A percentile compares a stretch with the other conserved stretches of the same genome.
These are phyloP conservation scores for Sophora flavescens DNA, from an alignment of 306 rosid species.

Conservation along the genomic window DNA sequence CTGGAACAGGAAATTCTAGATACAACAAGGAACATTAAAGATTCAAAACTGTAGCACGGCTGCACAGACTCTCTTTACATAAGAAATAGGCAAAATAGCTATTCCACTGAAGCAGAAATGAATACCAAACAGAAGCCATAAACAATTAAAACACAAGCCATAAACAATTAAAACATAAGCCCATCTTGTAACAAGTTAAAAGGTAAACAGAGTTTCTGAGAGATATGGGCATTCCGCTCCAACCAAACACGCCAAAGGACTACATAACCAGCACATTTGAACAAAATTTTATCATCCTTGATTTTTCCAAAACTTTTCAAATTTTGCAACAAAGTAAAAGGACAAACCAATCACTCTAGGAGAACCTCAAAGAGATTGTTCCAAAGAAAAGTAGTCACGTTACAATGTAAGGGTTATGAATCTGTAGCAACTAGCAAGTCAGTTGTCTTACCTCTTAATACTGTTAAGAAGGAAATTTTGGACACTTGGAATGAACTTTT, in stretches of 20 bases:
- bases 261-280: not conserved
- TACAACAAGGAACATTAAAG: slow-evolving; percentile 11
- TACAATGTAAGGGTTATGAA: slow-evolving; percentile 34
- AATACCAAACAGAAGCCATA: not conserved
- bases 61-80: slow-evolving; percentile 1
- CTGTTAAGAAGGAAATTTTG: slow-evolving; percentile 12
- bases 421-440: slow-evolving; percentile 4
- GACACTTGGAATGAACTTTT: slow-evolving; percentile 12
- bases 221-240: slow-evolving; percentile 32
- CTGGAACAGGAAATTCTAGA: slow-evolving; percentile 12
- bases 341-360: slow-evolving; percentile 21
- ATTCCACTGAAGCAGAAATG: not conserved
- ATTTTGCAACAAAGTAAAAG: slow-evolving; percentile 7
- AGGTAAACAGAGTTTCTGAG: slow-evolving; percentile 14
- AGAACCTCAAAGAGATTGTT: not conserved
- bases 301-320: slow-evolving; percentile 17
- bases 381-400: slow-evolving; percentile 12
- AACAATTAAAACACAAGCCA: slow-evolving; percentile 17
- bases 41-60: slow-evolving; percentile 24
- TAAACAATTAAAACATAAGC: slow-evolving; percentile 16
- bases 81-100: not conserved
- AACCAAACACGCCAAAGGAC: slow-evolving; percentile 41
- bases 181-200: slow-evolving; percentile 16
- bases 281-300: slow-evolving; percentile 11
- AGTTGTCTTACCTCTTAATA: slow-evolving; percentile 17